phyloP scores from a whole-genome alignment of 2,329 filamentous ascomycete genomes.

The Nemania sp. region DNA sequence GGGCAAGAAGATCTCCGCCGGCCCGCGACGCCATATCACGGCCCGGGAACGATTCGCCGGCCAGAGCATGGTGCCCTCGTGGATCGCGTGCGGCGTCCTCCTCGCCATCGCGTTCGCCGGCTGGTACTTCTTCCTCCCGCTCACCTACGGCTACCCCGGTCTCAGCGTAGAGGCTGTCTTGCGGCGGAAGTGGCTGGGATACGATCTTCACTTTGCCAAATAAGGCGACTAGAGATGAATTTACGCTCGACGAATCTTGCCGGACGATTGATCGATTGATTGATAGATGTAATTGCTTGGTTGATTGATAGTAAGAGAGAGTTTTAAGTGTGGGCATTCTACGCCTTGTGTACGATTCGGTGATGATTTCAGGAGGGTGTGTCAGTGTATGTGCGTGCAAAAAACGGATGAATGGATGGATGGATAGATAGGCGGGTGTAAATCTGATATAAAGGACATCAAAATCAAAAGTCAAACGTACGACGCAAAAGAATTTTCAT shows the following conservation, averaged over 20 bases:
- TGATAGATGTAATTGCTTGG: too few relatives aligned
- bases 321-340: constrained; percentile 17
- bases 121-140: constrained; percentile 91
- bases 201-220: constrained; percentile 98
- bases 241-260: constrained; percentile 8
- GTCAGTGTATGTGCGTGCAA: too few relatives aligned
- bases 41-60: constrained; percentile 80
- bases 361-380: constrained; percentile 3
- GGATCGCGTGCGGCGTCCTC: constrained; percentile 77
- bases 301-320: not conserved
- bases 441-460: constrained; percentile 26
- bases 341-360: constrained; percentile 34
- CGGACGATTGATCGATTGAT: constrained; percentile 7
- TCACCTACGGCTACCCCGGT: constrained; percentile 94
- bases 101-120: constrained; percentile 70
- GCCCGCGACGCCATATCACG: constrained; percentile 66
- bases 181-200: constrained; percentile 91
- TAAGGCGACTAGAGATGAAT: constrained; percentile 52
- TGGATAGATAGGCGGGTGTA: constrained; percentile 26
- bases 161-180: constrained; percentile 78
- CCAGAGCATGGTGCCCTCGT: constrained; percentile 76
- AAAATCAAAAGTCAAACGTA: too few relatives aligned
- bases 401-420: constrained; percentile 16
- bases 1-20: constrained; percentile 50
- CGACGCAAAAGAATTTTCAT: not conserved